Evolutionary conservation across 805 yeast species (phyloP).

Genomic region (Barnettozyma pratensis): DNA sequence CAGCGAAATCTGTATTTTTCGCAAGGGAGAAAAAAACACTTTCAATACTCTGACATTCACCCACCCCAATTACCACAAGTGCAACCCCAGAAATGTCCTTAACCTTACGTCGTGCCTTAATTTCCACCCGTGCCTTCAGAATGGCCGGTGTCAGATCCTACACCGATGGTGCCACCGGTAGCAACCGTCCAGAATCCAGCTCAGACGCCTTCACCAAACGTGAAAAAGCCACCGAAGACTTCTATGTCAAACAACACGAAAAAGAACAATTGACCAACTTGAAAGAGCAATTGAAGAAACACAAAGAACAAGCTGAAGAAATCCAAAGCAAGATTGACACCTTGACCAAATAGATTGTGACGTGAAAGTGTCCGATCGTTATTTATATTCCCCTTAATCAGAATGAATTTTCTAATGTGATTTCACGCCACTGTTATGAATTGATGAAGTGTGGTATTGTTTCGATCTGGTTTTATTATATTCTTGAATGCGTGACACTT

Average conservation of each 20-base stretch:
- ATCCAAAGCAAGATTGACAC: slow-evolving; percentile 40
- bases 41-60: neutral
- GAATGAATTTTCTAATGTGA: neutral
- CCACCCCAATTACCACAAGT: neutral
- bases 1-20: slow-evolving; percentile 5
- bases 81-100: slow-evolving; percentile 8
- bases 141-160: slow-evolving; percentile 26
- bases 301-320: slow-evolving; percentile 53
- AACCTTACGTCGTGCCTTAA: slow-evolving; percentile 34
- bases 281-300: slow-evolving; percentile 72
- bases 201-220: slow-evolving; percentile 72
- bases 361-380: no score
- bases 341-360: slow-evolving; percentile 5
- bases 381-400: neutral
- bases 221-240: slow-evolving; percentile 89
- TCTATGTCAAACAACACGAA: slow-evolving; percentile 83
- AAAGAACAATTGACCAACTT: slow-evolving; percentile 77
- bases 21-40: slow-evolving; percentile 1
- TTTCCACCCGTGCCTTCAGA: slow-evolving; percentile 24
- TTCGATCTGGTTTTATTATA: neutral
- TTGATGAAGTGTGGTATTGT: neutral
- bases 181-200: slow-evolving; percentile 47
- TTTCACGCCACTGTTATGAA: neutral
- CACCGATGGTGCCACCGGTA: slow-evolving; percentile 59
- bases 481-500: neutral